phyloP scores from a whole-genome alignment of 352 stramenopile species.

The Pythium oligandrum region DNA sequence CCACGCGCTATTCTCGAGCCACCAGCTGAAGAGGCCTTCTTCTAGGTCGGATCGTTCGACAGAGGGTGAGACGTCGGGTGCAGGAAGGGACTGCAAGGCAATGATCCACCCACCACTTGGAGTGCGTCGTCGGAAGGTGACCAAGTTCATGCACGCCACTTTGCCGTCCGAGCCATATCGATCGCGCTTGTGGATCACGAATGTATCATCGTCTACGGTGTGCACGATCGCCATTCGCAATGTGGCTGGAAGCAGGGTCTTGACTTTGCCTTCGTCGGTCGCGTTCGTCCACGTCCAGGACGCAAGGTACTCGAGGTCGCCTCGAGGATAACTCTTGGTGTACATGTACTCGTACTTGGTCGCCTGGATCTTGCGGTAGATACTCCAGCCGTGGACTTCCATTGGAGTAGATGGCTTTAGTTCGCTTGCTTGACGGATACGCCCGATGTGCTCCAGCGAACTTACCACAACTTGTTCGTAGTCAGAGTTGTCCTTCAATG shows the following conservation, averaged over 20 bases:
- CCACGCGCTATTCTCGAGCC: neutral
- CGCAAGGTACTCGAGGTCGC: neutral
- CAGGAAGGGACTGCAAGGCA: neutral
- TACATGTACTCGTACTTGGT: neutral
- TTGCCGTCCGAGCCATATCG: neutral
- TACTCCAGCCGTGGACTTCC: neutral
- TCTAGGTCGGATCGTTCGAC: neutral
- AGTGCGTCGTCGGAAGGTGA: neutral
- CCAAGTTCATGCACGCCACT: neutral
- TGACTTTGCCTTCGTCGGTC: neutral
- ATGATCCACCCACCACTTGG: neutral
- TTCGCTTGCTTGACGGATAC: no score
- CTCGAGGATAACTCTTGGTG: neutral
- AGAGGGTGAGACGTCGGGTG: neutral
- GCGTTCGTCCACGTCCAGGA: neutral
- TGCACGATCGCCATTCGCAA: neutral
- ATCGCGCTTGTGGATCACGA: neutral
- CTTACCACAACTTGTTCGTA: no score
- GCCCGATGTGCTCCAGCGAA: no score
- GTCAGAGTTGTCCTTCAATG: no score
- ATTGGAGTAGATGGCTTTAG: no score
- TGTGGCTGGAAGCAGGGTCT: neutral
- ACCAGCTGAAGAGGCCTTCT: neutral
- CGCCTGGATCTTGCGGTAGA: neutral
- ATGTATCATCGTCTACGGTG: neutral